Conservation (phyloP, 805 yeast genomes). For the Tetrapisispora pingtungensis region DNA sequence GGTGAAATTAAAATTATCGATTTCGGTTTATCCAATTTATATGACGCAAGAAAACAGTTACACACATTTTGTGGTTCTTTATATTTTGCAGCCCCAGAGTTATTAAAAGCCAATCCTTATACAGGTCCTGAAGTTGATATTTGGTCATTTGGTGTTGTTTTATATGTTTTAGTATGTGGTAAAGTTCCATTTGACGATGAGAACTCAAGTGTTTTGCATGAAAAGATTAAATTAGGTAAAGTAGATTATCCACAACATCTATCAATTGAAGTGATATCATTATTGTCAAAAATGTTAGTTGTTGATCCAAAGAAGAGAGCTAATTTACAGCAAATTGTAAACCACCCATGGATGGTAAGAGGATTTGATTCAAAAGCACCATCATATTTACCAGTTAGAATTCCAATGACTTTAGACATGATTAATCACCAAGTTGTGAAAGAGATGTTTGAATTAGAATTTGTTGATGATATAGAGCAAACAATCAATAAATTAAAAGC, state of each 20-base stretch:
- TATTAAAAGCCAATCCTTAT: conserved; percentile 84
- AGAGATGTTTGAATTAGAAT: conserved; percentile 69
- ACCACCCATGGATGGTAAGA: conserved; percentile 91
- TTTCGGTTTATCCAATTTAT: conserved; percentile 88
- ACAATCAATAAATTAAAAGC: conserved; percentile 45
- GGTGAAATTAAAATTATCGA: conserved; percentile 95
- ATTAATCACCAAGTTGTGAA: conserved; percentile 47
- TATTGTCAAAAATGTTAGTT: conserved; percentile 80
- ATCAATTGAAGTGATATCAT: conserved; percentile 68
- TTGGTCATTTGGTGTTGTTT: conserved; percentile 96
- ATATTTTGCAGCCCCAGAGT: conserved; percentile 97
- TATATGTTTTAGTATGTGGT: conserved; percentile 92
- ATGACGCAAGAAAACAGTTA: conserved; percentile 56
- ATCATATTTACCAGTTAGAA: conserved; percentile 65
- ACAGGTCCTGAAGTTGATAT: conserved; percentile 96
- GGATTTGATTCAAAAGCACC: conserved; percentile 71
- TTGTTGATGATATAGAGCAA: conserved; percentile 54
- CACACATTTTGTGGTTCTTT: conserved; percentile 95
- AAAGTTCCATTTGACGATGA: conserved; percentile 97
- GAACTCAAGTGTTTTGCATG: conserved; percentile 82
- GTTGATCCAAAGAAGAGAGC: conserved; percentile 83
- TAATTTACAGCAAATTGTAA: conserved; percentile 60
- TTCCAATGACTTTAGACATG: conserved; percentile 43
- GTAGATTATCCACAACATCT: conserved; percentile 85
- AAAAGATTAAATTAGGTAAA: conserved; percentile 82